A percentile compares a stretch with the other conserved stretches of the same genome.
Conservation (phyloP, 371 early-diverging fungal species). For the Rhizopus sp. region DNA sequence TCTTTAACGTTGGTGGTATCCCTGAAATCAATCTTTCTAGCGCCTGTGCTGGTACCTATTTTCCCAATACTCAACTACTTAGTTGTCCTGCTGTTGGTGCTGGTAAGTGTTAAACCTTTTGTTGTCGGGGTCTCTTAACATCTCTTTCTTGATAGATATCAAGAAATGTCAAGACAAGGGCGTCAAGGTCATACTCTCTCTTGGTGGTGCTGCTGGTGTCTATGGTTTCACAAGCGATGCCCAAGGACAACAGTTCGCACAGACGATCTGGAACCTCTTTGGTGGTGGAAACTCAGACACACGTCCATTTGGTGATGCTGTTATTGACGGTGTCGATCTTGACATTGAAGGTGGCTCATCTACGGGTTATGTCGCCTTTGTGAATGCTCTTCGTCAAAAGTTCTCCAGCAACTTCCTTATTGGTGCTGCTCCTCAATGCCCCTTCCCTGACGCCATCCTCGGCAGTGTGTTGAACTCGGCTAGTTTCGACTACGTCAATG, state of each 20-base stretch:
- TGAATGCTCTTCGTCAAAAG: conserved; percentile 46
- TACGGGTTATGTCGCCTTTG: conserved; percentile 47
- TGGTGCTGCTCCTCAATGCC: conserved; percentile 77
- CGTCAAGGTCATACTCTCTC: conserved; percentile 61
- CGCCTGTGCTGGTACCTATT: conserved; percentile 53
- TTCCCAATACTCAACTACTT: conserved; percentile 54
- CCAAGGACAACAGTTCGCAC: conserved; percentile 55
- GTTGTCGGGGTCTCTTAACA: background rate
- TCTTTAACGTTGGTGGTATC: conserved; percentile 51
- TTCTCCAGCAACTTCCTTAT: conserved; percentile 48
- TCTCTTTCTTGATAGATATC: conserved; percentile 43
- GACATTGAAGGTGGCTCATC: conserved; percentile 68
- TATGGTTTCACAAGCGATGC: conserved; percentile 58
- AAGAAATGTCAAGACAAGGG: conserved; percentile 65
- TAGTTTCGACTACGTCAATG: conserved; percentile 61
- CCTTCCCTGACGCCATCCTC: conserved; percentile 63
- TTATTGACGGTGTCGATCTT: conserved; percentile 71
- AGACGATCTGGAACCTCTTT: conserved; percentile 66
- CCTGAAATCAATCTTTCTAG: conserved; percentile 62
- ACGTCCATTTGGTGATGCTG: conserved; percentile 65
- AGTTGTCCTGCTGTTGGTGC: conserved; percentile 61
- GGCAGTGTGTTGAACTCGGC: conserved; percentile 44
- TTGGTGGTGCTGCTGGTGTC: conserved; percentile 71
- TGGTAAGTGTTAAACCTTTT: conserved; percentile 21
- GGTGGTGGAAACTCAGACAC: conserved; percentile 47